phyloP scores from a whole-genome alignment of 1,284 basidiomycete genomes.

The Ganoderma boninense region DNA sequence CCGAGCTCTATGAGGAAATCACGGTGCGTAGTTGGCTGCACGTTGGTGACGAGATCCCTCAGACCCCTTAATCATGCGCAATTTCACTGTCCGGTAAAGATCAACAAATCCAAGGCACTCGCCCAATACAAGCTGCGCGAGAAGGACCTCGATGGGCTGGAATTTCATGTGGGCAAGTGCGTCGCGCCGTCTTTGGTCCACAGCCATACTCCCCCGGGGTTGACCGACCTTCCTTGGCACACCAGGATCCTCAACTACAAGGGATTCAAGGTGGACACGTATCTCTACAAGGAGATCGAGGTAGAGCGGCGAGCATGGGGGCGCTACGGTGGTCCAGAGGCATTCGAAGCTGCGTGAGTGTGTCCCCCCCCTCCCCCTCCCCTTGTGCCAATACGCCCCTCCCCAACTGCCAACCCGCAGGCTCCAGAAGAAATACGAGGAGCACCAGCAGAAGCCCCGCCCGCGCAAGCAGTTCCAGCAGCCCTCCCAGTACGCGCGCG shows the following conservation, averaged over 20 bases:
- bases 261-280: background rate
- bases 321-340: constrained; percentile 17
- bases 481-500: constrained; percentile 4
- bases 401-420: background rate
- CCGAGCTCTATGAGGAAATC: background rate
- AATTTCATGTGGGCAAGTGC: constrained; percentile 4
- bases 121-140: constrained; percentile 11
- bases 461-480: constrained; percentile 10
- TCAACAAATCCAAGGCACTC: constrained; percentile 10
- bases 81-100: background rate
- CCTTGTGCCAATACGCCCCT: background rate
- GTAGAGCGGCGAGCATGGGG: constrained; percentile 17
- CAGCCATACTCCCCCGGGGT: too few relatives aligned
- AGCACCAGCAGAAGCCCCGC: constrained; percentile 9
- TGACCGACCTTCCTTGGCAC: background rate
- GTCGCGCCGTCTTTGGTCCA: background rate
- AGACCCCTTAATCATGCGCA: background rate
- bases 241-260: background rate
- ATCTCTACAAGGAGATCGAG: constrained; percentile 13
- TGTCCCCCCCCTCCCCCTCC: background rate
- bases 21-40: background rate
- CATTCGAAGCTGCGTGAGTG: constrained; percentile 17
- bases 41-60: background rate
- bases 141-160: constrained; percentile 14
- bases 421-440: constrained; percentile 12